phyloP scores from a whole-genome alignment of 495 filamentous ascomycete genomes.

The Lasiosphaeris hirsuta region DNA sequence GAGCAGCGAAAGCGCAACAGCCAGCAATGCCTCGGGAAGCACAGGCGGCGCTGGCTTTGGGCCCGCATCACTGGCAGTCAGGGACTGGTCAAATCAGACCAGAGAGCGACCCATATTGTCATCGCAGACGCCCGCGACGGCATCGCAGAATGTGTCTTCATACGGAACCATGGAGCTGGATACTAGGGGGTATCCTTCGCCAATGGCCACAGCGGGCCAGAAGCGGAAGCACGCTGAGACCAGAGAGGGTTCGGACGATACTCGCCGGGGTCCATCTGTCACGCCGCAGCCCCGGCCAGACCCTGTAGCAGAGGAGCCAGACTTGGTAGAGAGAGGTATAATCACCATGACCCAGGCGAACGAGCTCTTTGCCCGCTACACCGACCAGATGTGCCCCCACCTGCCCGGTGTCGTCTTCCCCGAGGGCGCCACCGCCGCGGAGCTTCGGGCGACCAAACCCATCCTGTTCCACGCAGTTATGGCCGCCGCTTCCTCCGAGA shows the following conservation, averaged over 20 bases:
- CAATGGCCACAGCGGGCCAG: conserved; percentile 39
- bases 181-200: conserved; percentile 25
- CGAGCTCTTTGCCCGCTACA: conserved; percentile 66
- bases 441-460: conserved; percentile 69
- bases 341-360: conserved; percentile 60
- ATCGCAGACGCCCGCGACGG: neutral
- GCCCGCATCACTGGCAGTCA: neutral
- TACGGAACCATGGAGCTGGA: conserved; percentile 19
- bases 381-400: conserved; percentile 63
- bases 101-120: conserved; percentile 6
- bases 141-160: conserved; percentile 3
- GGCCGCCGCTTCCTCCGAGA: conserved; percentile 60
- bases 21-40: neutral
- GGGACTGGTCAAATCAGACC: conserved; percentile 8
- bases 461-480: conserved; percentile 80
- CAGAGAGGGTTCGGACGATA: conserved; percentile 12
- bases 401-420: conserved; percentile 79
- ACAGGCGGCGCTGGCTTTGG: neutral
- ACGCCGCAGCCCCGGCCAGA: conserved; percentile 10
- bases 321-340: conserved; percentile 69
- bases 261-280: neutral
- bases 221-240: conserved; percentile 46
- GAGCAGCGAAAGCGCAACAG: neutral
- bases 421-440: conserved; percentile 57
- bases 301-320: conserved; percentile 40